Base-by-base conservation (phyloP, 352 stramenopile species). In the Phytophthora fragariae region DNA sequence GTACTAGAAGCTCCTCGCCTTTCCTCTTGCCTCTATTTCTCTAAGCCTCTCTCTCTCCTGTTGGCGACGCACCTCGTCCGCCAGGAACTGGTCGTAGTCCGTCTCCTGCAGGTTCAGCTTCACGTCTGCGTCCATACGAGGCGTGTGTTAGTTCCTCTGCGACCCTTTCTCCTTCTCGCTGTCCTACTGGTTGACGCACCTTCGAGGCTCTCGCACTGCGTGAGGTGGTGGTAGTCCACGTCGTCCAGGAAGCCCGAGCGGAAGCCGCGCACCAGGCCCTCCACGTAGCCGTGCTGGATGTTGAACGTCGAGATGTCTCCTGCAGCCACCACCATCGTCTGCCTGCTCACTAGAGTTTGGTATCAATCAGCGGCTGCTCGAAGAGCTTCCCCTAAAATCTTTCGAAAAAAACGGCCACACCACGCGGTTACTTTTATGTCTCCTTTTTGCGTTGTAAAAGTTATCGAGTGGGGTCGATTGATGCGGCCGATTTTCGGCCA, bases 21-120 rank as follows among this genome's bases (percentile, higher is more conserved):
- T 21, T 17, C 9, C 35, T 44, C 11, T 12, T 44, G 2, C 35
- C 35, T 11, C 35, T 15, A 12, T 5, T 44, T 44, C 37, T 44
- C 37, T 44, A 44, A 4, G 37, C 10, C 10, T 12, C 33, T 15
- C 50, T 24, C 14, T 31, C 21, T 31, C 19, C 19, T 31, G 6
- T 24, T 14, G 4, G 17, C 14, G 11, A 70, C 65, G 57, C 61
- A 94, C 89, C 81, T 98, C 96, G 79, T 99, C 95, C 11, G 92
- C 88, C 56, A 99, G 77, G 61, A 98, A 98, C 79, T 99, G 93
- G 62, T 96, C 91, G 74, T 99, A 99, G 86, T 99, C 98, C 14
- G 96, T 99, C 80, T 99, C 98, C 67, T 99, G 98, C 17, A 99
- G 80, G 75, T 99, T 99, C 33, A 95, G 81, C 77, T 95, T 96